Evolutionary conservation across 176 grass and related monocot species (phyloP).

Genomic region (Triticum urartu): DNA sequence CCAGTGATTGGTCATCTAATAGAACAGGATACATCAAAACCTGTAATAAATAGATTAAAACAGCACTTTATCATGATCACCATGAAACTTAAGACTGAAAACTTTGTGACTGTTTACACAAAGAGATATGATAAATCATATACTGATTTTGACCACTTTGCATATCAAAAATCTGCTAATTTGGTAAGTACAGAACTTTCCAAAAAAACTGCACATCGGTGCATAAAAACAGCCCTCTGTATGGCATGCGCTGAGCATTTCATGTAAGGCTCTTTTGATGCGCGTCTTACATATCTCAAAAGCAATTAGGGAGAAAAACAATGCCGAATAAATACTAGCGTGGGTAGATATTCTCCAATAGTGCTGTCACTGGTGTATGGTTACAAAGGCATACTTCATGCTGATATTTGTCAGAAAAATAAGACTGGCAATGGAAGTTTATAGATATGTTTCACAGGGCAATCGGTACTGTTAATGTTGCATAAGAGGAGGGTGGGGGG

Average conservation of each 20-base stretch:
- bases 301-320: slow-evolving; percentile 9
- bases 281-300: slow-evolving; percentile 3
- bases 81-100: slow-evolving; percentile 8
- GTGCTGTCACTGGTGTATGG: not conserved
- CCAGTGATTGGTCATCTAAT: slow-evolving; percentile 72
- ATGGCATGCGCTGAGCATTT: not conserved
- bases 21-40: slow-evolving; percentile 82
- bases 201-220: not conserved
- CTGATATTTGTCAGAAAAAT: not conserved
- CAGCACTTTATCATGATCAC: not conserved
- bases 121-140: slow-evolving; percentile 15
- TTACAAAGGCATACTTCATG: slow-evolving; percentile 7
- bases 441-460: slow-evolving; percentile 6
- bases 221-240: not conserved
- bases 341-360: not conserved
- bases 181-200: not conserved
- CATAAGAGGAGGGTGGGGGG: not conserved
- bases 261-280: not conserved
- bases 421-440: not conserved
- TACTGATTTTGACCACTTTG: not conserved
- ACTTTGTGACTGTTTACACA: not conserved
- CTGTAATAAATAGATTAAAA: slow-evolving; percentile 45
- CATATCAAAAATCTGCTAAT: slow-evolving; percentile 14
- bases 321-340: not conserved
- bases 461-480: not conserved